Evolutionary conservation across 306 rosid species (phyloP).

Genomic region (Acacia acuminata): DNA sequence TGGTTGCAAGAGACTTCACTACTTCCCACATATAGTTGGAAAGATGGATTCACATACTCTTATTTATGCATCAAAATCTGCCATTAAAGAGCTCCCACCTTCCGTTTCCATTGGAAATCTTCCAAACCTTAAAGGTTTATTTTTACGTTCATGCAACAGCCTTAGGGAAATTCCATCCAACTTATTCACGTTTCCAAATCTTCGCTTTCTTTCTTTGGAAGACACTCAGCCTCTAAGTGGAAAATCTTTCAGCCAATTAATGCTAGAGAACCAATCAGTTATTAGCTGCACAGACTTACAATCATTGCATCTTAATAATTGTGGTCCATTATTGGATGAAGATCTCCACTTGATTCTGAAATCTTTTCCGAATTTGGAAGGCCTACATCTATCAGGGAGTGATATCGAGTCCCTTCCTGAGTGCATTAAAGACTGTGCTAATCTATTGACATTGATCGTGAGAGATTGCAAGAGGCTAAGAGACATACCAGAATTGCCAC

Average conservation of each 20-base stretch:
- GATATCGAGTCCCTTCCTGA: slow-evolving; percentile 11
- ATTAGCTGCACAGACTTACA: neutral
- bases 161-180: neutral
- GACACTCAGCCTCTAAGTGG: neutral
- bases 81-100: too few species aligned
- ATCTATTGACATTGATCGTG: neutral
- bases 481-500: slow-evolving; percentile 10
- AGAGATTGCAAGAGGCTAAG: slow-evolving; percentile 5
- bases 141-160: too few species aligned
- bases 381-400: neutral
- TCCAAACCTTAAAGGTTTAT: too few species aligned
- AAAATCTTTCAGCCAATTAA: too few species aligned
- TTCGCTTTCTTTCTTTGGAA: neutral
- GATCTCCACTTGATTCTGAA: neutral
- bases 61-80: too few species aligned
- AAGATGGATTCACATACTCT: too few species aligned
- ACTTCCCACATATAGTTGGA: too few species aligned
- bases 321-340: slow-evolving; percentile 4
- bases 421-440: neutral
- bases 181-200: neutral
- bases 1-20: neutral
- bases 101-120: too few species aligned
- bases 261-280: neutral
- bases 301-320: neutral
- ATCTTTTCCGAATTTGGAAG: slow-evolving; percentile 1